phyloP scores from a whole-genome alignment of 1,284 basidiomycete genomes.

The Schizophyllum amplum region DNA sequence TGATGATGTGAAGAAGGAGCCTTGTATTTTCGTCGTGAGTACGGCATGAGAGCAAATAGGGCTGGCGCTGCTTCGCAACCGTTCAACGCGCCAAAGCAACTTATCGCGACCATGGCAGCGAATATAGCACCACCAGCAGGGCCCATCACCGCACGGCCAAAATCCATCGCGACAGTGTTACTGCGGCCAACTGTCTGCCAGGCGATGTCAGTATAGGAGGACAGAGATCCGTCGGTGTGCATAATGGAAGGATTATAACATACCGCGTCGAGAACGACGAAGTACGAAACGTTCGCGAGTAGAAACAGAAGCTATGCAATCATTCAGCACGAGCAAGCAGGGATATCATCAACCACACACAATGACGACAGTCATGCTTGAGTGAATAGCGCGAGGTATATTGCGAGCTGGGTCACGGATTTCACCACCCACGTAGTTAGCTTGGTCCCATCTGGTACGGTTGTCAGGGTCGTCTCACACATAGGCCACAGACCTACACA shows the following conservation, averaged over 20 bases:
- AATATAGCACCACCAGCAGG: constrained; percentile 82
- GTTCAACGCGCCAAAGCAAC: constrained; percentile 90
- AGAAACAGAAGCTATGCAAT: constrained; percentile 59
- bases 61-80: constrained; percentile 32
- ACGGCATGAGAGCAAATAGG: neutral
- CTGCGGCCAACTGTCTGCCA: constrained; percentile 62
- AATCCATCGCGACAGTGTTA: constrained; percentile 94
- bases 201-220: constrained; percentile 1
- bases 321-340: constrained; percentile 3
- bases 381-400: constrained; percentile 85
- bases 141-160: constrained; percentile 83
- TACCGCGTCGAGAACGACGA: constrained; percentile 84
- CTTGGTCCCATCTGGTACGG: constrained; percentile 63
- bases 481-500: neutral
- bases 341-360: constrained; percentile 28
- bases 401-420: constrained; percentile 81
- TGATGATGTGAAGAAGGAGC: constrained; percentile 75
- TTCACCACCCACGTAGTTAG: constrained; percentile 89
- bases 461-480: neutral
- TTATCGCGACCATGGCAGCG: constrained; percentile 86
- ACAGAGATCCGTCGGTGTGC: neutral
- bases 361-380: constrained; percentile 75
- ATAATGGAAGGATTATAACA: constrained; percentile 27
- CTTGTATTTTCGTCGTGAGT: constrained; percentile 27
- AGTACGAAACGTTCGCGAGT: constrained; percentile 84